phyloP scores from a whole-genome alignment of 2,329 filamentous ascomycete genomes.

The Didymella pomorum region DNA sequence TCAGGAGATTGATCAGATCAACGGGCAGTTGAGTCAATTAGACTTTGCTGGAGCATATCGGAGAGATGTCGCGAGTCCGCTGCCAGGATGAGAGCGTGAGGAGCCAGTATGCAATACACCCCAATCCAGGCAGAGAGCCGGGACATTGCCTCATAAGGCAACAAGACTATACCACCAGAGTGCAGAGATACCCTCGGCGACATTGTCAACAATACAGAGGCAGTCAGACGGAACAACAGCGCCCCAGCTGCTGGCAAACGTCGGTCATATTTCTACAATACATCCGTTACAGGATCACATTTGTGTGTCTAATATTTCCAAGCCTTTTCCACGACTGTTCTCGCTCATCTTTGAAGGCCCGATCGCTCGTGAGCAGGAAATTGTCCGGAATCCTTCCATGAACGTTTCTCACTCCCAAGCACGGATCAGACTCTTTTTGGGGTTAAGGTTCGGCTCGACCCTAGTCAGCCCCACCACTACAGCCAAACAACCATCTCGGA shows the following conservation, averaged over 20 bases:
- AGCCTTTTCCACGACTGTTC: neutral
- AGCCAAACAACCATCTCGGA: neutral
- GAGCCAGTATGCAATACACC: neutral
- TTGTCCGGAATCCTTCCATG: neutral
- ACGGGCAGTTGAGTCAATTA: slow-evolving; percentile 69
- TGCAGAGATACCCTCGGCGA: neutral
- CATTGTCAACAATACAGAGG: neutral
- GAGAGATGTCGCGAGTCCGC: slow-evolving; percentile 35
- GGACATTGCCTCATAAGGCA: neutral
- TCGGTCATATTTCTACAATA: neutral
- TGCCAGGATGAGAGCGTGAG: neutral
- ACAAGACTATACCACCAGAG: neutral
- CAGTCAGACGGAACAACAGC: neutral
- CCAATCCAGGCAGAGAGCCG: no score
- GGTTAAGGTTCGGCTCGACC: neutral
- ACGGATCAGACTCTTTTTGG: neutral
- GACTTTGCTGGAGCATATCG: slow-evolving; percentile 67
- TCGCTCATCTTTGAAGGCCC: neutral
- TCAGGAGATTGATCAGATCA: slow-evolving; percentile 75
- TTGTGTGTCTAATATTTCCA: neutral
- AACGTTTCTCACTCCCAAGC: neutral
- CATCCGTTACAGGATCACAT: neutral
- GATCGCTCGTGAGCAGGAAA: neutral
- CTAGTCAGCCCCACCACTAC: neutral
- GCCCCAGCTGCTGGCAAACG: neutral